phyloP scores from a whole-genome alignment of 805 yeast genomes.

The Ogataea salicorniae region DNA sequence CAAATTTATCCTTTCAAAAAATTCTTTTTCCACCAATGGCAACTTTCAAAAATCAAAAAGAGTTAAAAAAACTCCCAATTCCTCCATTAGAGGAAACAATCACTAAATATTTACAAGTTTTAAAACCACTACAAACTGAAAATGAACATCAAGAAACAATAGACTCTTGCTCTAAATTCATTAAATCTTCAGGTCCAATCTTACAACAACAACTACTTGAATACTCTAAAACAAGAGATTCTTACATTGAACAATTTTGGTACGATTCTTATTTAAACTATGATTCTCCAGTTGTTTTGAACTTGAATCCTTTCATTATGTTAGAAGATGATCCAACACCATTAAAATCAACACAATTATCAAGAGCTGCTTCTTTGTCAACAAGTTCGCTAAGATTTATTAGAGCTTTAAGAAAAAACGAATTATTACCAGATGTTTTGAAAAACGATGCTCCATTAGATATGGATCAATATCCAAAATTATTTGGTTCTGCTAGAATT shows the following conservation, averaged over 20 bases:
- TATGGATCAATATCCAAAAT: constrained; percentile 86
- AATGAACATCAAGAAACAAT: constrained; percentile 59
- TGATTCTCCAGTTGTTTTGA: constrained; percentile 87
- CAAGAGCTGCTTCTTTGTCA: constrained; percentile 76
- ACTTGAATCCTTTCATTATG: constrained; percentile 84
- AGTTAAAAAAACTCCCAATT: constrained; percentile 67
- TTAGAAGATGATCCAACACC: constrained; percentile 89
- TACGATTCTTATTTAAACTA: constrained; percentile 82
- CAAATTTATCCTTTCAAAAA: too few species aligned
- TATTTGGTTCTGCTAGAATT: constrained; percentile 84
- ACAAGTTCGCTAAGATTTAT: constrained; percentile 75
- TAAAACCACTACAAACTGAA: constrained; percentile 79
- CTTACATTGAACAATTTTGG: constrained; percentile 94
- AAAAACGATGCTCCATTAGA: constrained; percentile 62
- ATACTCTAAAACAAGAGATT: constrained; percentile 58
- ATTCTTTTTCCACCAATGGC: constrained; percentile 7
- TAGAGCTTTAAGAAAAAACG: constrained; percentile 70
- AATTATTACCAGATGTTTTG: constrained; percentile 64
- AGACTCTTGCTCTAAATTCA: constrained; percentile 51
- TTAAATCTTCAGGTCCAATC: constrained; percentile 49
- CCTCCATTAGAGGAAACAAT: constrained; percentile 72
- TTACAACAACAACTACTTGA: constrained; percentile 60
- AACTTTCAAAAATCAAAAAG: constrained; percentile 58
- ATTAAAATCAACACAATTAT: constrained; percentile 57
- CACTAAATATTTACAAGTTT: constrained; percentile 54